Evolutionary conservation across 1,139 yeast genomes (phyloP).

Genomic region (Candida sp.): DNA sequence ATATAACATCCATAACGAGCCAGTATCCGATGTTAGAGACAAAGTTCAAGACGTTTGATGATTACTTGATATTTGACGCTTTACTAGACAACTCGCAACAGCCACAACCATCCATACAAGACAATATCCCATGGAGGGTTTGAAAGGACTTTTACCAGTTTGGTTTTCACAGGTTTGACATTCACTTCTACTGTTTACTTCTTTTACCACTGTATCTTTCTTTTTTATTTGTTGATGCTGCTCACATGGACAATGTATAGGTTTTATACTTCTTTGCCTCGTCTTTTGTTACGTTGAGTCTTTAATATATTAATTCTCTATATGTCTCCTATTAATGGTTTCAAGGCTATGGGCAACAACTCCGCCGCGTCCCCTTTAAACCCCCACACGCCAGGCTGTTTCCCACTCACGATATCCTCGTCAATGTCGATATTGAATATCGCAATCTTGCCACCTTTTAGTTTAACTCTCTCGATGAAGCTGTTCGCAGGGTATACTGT

Average conservation of each 20-base stretch:
- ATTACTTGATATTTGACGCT: slow-evolving; percentile 10
- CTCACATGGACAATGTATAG: background rate
- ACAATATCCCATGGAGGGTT: slow-evolving; percentile 1
- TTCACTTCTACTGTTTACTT: background rate
- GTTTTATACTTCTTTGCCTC: background rate
- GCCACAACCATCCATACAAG: background rate
- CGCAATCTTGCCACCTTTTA: slow-evolving; percentile 82
- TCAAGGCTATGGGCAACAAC: slow-evolving; percentile 67
- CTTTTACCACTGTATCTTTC: background rate
- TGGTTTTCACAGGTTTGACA: background rate
- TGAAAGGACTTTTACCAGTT: background rate
- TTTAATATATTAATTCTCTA: slow-evolving; percentile 3
- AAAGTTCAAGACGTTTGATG: slow-evolving; percentile 6
- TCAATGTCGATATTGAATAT: slow-evolving; percentile 77
- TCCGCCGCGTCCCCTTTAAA: slow-evolving; percentile 84
- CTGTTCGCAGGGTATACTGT: slow-evolving; percentile 93
- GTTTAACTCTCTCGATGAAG: slow-evolving; percentile 75
- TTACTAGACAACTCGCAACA: slow-evolving; percentile 7
- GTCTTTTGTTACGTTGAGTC: background rate
- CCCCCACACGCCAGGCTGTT: slow-evolving; percentile 61
- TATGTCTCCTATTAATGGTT: slow-evolving; percentile 44
- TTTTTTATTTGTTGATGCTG: too few relatives aligned
- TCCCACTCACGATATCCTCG: slow-evolving; percentile 40
- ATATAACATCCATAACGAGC: background rate
- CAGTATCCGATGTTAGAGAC: slow-evolving; percentile 3